A percentile compares a stretch with the other conserved stretches of the same genome.
phyloP scores from a whole-genome alignment of 345 rosid genomes.

The Reutealis trisperma region DNA sequence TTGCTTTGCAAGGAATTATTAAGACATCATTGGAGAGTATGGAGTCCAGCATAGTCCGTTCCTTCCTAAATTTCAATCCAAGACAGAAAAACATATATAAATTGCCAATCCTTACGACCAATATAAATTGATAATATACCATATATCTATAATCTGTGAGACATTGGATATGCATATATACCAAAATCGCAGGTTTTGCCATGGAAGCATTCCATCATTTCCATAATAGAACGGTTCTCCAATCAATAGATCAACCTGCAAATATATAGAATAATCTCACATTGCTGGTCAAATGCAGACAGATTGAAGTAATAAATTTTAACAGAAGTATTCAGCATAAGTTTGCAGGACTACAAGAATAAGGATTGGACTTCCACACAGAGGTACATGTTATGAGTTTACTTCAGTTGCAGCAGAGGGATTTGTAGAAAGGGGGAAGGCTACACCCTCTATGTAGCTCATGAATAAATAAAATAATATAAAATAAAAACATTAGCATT shows the following conservation, averaged over 20 bases:
- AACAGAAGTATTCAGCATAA: background rate
- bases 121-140: background rate
- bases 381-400: background rate
- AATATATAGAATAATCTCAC: background rate
- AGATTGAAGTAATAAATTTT: background rate
- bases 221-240: slow-evolving; percentile 87
- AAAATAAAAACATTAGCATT: background rate
- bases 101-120: background rate
- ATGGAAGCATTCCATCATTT: slow-evolving; percentile 78
- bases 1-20: slow-evolving; percentile 80
- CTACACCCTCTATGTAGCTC: background rate
- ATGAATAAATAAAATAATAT: background rate
- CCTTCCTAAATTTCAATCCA: slow-evolving; percentile 57
- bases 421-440: background rate
- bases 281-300: background rate
- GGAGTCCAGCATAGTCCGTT: slow-evolving; percentile 65
- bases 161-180: slow-evolving; percentile 23
- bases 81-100: slow-evolving; percentile 1
- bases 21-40: slow-evolving; percentile 58
- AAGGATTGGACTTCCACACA: background rate
- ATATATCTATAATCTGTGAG: background rate
- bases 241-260: slow-evolving; percentile 76
- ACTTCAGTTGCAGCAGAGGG: background rate
- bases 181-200: slow-evolving; percentile 97
- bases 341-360: background rate